Percentiles rank a stretch among this genome's conserved stretches.
Conservation (phyloP, 768 basidiomycete genomes). For the Macrocybe gigantea region DNA sequence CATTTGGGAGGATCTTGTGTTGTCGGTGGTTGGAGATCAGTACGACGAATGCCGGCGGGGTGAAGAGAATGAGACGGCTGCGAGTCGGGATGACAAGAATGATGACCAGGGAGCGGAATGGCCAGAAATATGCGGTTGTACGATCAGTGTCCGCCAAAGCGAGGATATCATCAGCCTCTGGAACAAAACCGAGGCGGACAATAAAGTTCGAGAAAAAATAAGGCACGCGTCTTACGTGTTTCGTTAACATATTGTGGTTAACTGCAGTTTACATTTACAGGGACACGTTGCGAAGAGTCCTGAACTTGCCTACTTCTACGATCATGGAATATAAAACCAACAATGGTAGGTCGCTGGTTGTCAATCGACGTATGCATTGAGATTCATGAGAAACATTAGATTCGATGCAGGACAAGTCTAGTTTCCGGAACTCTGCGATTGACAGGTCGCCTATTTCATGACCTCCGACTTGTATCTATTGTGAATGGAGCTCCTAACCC, state of each 20-base stretch:
- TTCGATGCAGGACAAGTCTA: constrained; percentile 86
- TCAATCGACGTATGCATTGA: neutral
- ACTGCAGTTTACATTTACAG: constrained; percentile 29
- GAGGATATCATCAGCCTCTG: constrained; percentile 94
- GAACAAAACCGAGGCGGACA: constrained; percentile 80
- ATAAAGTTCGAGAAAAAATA: constrained; percentile 73
- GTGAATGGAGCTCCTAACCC: too few relatives aligned
- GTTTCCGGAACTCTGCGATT: constrained; percentile 65
- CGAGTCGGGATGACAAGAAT: constrained; percentile 28
- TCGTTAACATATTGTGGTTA: neutral
- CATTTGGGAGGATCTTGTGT: constrained; percentile 84
- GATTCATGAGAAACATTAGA: constrained; percentile 34
- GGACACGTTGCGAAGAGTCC: constrained; percentile 71
- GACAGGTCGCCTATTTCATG: constrained; percentile 33
- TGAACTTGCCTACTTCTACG: constrained; percentile 71
- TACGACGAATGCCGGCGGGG: constrained; percentile 62
- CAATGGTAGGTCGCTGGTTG: constrained; percentile 57
- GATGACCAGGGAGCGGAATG: constrained; percentile 39
- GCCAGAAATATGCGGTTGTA: constrained; percentile 92
- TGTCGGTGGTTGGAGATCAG: constrained; percentile 86
- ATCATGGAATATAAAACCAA: constrained; percentile 96
- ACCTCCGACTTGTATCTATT: too few relatives aligned
- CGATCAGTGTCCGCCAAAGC: constrained; percentile 86
- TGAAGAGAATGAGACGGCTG: constrained; percentile 19
- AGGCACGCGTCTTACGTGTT: constrained; percentile 43